Evolutionary conservation across 176 grass and related monocot genomes (phyloP), one percentile per base, ranked within the genome.

Genomic region (Triticum monococcum): DNA sequence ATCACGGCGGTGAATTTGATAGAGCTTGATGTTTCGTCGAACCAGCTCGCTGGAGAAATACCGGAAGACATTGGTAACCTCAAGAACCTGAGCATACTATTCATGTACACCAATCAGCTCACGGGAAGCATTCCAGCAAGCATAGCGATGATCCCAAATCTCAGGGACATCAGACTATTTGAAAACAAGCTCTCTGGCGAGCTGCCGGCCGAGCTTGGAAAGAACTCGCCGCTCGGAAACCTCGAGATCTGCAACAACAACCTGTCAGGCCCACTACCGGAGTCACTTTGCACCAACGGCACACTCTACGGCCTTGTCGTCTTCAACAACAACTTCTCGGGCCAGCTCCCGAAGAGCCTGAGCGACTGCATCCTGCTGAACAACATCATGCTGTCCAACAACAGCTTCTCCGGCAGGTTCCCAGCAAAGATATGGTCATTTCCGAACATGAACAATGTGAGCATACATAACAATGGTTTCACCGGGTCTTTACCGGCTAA

Each of bases 11-110:
- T 68, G 65, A 68, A 68, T 18, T 68, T 33, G 13, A 16, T 31
- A 4, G 28, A 18, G 28, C 64, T 67, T 41, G 22, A 93, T 24
- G 6, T 93, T 7, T 88, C 88, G 0, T 4, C 5, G 14, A 93
- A 93, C 69, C 3, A 56, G 3, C 64, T 93, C 36, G 90, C 88
- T 1, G 91, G 91, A 37, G 10, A 38, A 3, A 87, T 93, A 64
- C 85, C 91, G 0, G 76, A 64, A 4, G 48, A 60, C 3, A 64
- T 90, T 7, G 41, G 81, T 22, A 64, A 45, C 63, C 79, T 93
- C 2, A 68, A 25, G 23, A 88, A 87, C 18, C 52, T 93, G 32
- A 25, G 61, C 1, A 0, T 68, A 1, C 52, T 93, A 9, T 57
- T 37, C 62, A 30, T 93, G 68, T 81, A 3, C 63, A 2, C 5